Conservation (phyloP, 495 filamentous ascomycete species). For the Aspergillus diversus region DNA sequence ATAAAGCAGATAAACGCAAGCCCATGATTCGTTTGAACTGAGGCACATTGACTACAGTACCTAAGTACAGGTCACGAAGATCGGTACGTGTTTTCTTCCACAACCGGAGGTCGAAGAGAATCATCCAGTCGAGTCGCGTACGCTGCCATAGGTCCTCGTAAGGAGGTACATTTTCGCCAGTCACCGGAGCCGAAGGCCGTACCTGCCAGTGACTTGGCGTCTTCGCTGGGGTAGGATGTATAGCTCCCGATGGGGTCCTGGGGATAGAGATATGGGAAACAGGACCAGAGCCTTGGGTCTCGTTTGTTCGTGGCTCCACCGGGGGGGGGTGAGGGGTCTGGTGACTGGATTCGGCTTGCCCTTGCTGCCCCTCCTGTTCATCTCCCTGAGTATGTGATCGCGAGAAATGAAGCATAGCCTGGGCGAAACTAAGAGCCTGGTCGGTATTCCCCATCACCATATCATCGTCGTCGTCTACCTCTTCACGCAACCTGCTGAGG, state of each 20-base stretch:
- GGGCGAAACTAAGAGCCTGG: slow-evolving; percentile 66
- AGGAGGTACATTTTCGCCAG: slow-evolving; percentile 59
- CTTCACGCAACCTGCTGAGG: slow-evolving; percentile 36
- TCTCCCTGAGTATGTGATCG: slow-evolving; percentile 11
- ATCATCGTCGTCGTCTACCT: slow-evolving; percentile 47
- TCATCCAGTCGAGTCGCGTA: slow-evolving; percentile 90
- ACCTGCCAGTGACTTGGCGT: slow-evolving; percentile 85
- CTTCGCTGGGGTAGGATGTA: slow-evolving; percentile 40
- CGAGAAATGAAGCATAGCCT: slow-evolving; percentile 63
- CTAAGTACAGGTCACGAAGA: slow-evolving; percentile 91
- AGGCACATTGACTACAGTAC: slow-evolving; percentile 91
- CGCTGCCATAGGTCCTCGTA: slow-evolving; percentile 87
- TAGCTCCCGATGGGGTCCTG: slow-evolving; percentile 36
- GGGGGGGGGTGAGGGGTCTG: slow-evolving; percentile 56
- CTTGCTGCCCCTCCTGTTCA: slow-evolving; percentile 27
- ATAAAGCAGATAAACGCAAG: slow-evolving; percentile 87
- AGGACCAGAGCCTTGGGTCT: slow-evolving; percentile 28
- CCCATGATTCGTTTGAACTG: slow-evolving; percentile 96
- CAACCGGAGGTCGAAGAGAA: slow-evolving; percentile 92
- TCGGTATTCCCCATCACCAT: slow-evolving; percentile 57
- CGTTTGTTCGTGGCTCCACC: slow-evolving; percentile 62
- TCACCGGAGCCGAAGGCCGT: slow-evolving; percentile 65
- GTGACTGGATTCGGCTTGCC: slow-evolving; percentile 65
- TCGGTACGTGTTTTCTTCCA: slow-evolving; percentile 96
- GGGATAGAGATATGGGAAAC: slow-evolving; percentile 41